These are phyloP conservation scores for Psilocybe sp. DNA, from an alignment of 768 basidiomycete species.

Conservation along the genomic window DNA sequence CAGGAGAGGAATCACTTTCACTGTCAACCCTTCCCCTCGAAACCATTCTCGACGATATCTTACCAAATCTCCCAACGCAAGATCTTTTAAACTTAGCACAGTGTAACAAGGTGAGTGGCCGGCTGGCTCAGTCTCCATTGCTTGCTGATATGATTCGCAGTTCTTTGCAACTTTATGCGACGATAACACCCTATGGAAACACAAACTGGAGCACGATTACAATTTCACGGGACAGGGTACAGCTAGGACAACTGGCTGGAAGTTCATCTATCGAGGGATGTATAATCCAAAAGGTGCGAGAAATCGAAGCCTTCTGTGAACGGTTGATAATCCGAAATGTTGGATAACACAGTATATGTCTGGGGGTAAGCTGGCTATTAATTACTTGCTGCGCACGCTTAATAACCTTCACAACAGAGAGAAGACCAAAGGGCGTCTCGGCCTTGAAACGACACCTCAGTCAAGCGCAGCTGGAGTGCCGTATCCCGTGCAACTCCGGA, in stretches of 20 bases:
- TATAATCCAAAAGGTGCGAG: constrained; percentile 64
- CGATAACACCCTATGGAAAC: constrained; percentile 81
- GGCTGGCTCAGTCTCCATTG: background rate
- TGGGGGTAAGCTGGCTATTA: constrained; percentile 40
- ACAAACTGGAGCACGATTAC: constrained; percentile 65
- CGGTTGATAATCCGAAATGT: background rate
- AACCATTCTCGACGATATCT: constrained; percentile 71
- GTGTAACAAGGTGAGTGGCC: constrained; percentile 49
- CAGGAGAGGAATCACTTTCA: background rate
- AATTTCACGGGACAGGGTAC: constrained; percentile 74
- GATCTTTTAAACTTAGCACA: constrained; percentile 58
- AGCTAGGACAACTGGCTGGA: constrained; percentile 77
- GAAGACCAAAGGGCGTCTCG: constrained; percentile 61
- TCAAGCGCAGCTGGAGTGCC: constrained; percentile 43
- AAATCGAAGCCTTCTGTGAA: background rate
- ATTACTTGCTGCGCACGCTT: background rate
- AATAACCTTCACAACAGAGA: constrained; percentile 39
- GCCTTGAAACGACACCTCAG: constrained; percentile 37
- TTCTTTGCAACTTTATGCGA: constrained; percentile 57
- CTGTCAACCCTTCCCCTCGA: constrained; percentile 67
- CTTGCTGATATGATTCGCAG: constrained; percentile 18
- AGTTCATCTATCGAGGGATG: constrained; percentile 73
- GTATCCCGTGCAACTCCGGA: constrained; percentile 58
- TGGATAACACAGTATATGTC: constrained; percentile 37
- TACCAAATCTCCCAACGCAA: constrained; percentile 49